Percentiles rank a stretch among this genome's conserved stretches.
These are phyloP conservation scores for Emericellopsis atlantica DNA, from an alignment of 2,329 filamentous ascomycete genomes.

Conservation along the genomic window DNA sequence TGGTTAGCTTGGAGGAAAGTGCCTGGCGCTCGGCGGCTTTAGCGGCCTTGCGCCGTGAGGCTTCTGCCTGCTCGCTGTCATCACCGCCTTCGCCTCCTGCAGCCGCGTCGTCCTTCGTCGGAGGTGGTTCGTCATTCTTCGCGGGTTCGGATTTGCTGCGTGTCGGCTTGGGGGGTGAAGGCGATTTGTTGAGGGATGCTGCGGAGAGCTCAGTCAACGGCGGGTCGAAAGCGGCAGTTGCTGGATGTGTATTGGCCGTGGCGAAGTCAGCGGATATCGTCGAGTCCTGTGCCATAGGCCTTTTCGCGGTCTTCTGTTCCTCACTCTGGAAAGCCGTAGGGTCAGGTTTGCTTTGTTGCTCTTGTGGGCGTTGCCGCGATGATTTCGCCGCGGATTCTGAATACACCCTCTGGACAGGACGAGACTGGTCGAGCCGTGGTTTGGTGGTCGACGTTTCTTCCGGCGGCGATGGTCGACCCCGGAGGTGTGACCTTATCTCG, in stretches of 20 bases:
- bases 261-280: conserved; percentile 23
- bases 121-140: conserved; percentile 2
- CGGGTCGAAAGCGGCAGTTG: conserved; percentile 11
- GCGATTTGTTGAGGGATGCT: conserved; percentile 27
- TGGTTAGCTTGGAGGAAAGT: conserved; percentile 27
- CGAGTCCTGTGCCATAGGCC: conserved; percentile 5
- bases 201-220: conserved; percentile 27
- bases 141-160: conserved; percentile 19
- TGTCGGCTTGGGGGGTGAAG: conserved; percentile 16
- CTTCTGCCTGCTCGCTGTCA: conserved; percentile 9
- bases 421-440: not conserved
- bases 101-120: conserved; percentile 5
- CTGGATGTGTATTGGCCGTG: conserved; percentile 25
- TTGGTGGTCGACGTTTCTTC: not conserved
- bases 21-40: conserved; percentile 24
- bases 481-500: conserved; percentile 19
- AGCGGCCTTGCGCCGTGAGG: conserved; percentile 3
- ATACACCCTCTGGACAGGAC: no score
- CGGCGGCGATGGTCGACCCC: not conserved
- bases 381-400: not conserved
- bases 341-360: conserved; percentile 17
- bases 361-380: not conserved
- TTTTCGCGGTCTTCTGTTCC: conserved; percentile 6
- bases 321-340: conserved; percentile 24
- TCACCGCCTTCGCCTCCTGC: not conserved